Evolutionary conservation across 2,329 filamentous ascomycete species (phyloP).

Genomic region (Aureobasidium sp.): DNA sequence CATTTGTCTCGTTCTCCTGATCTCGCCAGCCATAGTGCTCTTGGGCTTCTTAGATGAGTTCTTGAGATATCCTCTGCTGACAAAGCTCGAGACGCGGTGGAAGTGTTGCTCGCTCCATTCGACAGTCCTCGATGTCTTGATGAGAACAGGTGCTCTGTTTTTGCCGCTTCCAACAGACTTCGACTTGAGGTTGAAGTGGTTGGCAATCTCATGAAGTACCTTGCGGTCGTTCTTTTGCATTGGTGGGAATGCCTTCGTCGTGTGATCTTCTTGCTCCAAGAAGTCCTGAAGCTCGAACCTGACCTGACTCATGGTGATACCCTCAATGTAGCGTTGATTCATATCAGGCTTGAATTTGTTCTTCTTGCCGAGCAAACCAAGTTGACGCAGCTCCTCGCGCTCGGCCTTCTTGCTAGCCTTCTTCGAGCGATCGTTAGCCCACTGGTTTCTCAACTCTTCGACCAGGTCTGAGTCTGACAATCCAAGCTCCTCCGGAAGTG

Average conservation of each 20-base stretch:
- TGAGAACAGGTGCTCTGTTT: slow-evolving; percentile 67
- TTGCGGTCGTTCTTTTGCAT: slow-evolving; percentile 76
- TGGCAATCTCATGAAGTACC: slow-evolving; percentile 71
- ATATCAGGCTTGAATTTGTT: slow-evolving; percentile 42
- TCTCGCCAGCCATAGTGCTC: slow-evolving; percentile 14
- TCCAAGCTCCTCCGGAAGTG: slow-evolving; percentile 29
- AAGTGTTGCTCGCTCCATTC: slow-evolving; percentile 51
- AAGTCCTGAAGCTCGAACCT: slow-evolving; percentile 67
- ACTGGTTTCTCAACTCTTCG: slow-evolving; percentile 33
- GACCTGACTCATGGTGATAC: slow-evolving; percentile 64
- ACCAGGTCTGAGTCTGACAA: slow-evolving; percentile 40
- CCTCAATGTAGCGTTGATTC: slow-evolving; percentile 63
- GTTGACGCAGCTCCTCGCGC: slow-evolving; percentile 39
- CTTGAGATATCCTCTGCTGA: slow-evolving; percentile 52
- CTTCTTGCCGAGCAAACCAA: slow-evolving; percentile 34
- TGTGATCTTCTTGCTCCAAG: slow-evolving; percentile 55
- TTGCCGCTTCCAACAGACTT: slow-evolving; percentile 71
- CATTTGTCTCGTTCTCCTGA: slow-evolving; percentile 15
- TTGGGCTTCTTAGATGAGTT: slow-evolving; percentile 29
- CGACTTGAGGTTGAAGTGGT: slow-evolving; percentile 69
- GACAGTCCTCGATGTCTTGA: slow-evolving; percentile 63
- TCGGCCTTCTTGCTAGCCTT: slow-evolving; percentile 43
- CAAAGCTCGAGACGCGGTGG: slow-evolving; percentile 35
- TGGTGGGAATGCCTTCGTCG: slow-evolving; percentile 67
- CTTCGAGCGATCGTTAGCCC: slow-evolving; percentile 40